Conservation (phyloP, 1,139 yeast species). For the Geotrichum carabidarum region DNA sequence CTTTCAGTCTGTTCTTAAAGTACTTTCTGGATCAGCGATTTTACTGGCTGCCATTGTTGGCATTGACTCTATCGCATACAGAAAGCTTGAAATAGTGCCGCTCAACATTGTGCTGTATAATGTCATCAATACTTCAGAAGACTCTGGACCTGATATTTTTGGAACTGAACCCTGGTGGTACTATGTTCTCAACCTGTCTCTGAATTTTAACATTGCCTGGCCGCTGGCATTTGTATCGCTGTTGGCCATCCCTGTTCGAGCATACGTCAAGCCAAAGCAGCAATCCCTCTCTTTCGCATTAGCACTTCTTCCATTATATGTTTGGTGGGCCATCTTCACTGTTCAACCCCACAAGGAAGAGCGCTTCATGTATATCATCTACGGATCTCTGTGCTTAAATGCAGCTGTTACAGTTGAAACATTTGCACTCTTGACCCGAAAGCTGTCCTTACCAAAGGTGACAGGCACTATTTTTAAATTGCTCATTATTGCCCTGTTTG, state of each 20-base stretch:
- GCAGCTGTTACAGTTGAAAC: slow-evolving; percentile 50
- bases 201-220: slow-evolving; percentile 65
- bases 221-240: slow-evolving; percentile 46
- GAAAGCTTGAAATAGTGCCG: slow-evolving; percentile 64
- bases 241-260: slow-evolving; percentile 23
- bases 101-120: slow-evolving; percentile 78
- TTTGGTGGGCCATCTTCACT: slow-evolving; percentile 67
- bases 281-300: slow-evolving; percentile 10
- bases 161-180: slow-evolving; percentile 83
- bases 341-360: slow-evolving; percentile 91
- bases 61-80: slow-evolving; percentile 64
- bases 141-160: slow-evolving; percentile 80
- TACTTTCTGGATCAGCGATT: slow-evolving; percentile 14
- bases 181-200: slow-evolving; percentile 59
- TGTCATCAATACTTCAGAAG: slow-evolving; percentile 63
- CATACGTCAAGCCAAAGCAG: slow-evolving; percentile 15
- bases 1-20: slow-evolving; percentile 13
- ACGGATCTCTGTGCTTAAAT: slow-evolving; percentile 59
- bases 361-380: slow-evolving; percentile 80
- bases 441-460: neutral
- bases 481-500: slow-evolving; percentile 5
- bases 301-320: slow-evolving; percentile 41
- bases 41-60: slow-evolving; percentile 38
- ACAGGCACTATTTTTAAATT: neutral
- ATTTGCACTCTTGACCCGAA: slow-evolving; percentile 2